Evolutionary conservation across 495 filamentous ascomycete genomes (phyloP).

Genomic region (Penicillium simplicissimum): DNA sequence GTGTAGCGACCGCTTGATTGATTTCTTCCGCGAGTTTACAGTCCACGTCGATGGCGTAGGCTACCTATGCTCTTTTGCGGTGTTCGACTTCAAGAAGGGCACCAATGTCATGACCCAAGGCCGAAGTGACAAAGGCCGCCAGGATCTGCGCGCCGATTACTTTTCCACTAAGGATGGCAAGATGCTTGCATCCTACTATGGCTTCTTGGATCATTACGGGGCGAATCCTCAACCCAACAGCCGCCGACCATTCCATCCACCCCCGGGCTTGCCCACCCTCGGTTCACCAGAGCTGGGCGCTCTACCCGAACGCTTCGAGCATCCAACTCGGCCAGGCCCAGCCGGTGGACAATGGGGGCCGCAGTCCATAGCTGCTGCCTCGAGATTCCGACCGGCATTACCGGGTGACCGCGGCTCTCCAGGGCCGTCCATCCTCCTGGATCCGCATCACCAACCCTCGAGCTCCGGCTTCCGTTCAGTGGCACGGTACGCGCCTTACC

Average conservation of each 20-base stretch:
- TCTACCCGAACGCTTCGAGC: constrained; percentile 50
- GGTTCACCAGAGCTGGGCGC: constrained; percentile 56
- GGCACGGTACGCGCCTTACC: constrained; percentile 47
- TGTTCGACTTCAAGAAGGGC: constrained; percentile 95
- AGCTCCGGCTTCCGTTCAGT: constrained; percentile 50
- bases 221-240: constrained; percentile 59
- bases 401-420: constrained; percentile 39
- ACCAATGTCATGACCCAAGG: constrained; percentile 54
- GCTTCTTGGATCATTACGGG: constrained; percentile 89
- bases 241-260: constrained; percentile 67
- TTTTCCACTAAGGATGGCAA: constrained; percentile 94
- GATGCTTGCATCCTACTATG: constrained; percentile 92
- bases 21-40: constrained; percentile 97
- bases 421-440: constrained; percentile 69
- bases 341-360: constrained; percentile 29
- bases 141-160: constrained; percentile 83
- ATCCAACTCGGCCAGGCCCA: constrained; percentile 37
- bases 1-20: constrained; percentile 88
- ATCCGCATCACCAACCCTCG: constrained; percentile 84
- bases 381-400: constrained; percentile 32
- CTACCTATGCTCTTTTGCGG: constrained; percentile 93
- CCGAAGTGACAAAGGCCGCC: constrained; percentile 32
- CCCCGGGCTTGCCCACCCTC: constrained; percentile 72
- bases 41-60: constrained; percentile 95
- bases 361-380: constrained; percentile 32